Evolutionary conservation across 1,284 basidiomycete genomes (phyloP).

Genomic region (Leccinum solheimii): DNA sequence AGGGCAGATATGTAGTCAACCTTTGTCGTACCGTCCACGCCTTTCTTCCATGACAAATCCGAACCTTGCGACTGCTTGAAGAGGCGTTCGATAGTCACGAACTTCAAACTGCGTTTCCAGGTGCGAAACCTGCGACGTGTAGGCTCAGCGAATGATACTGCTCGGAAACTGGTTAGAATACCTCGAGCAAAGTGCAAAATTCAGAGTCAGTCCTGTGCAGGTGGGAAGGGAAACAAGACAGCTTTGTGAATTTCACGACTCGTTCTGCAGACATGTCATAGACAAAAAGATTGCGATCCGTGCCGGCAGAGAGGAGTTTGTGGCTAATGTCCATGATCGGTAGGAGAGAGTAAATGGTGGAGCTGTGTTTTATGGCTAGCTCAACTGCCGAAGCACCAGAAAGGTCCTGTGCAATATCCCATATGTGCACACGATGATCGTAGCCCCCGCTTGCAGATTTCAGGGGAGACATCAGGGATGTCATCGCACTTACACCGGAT

Average conservation of each 20-base stretch:
- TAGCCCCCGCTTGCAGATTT: constrained; percentile 52
- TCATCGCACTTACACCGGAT: constrained; percentile 44
- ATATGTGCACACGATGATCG: constrained; percentile 50
- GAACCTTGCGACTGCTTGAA: constrained; percentile 42
- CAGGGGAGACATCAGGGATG: constrained; percentile 39
- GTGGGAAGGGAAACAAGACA: constrained; percentile 48
- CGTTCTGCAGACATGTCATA: constrained; percentile 50
- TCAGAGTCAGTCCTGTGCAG: constrained; percentile 39
- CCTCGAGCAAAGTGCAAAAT: constrained; percentile 48
- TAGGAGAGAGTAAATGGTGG: constrained; percentile 46
- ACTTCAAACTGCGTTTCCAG: constrained; percentile 54
- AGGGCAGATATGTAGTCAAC: constrained; percentile 26
- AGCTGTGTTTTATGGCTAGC: constrained; percentile 45
- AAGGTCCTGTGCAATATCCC: constrained; percentile 40
- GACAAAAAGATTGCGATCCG: constrained; percentile 46
- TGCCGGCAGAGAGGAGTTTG: constrained; percentile 49
- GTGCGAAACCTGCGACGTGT: constrained; percentile 43
- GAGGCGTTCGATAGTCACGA: constrained; percentile 44
- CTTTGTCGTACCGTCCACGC: constrained; percentile 47
- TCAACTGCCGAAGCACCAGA: constrained; percentile 31
- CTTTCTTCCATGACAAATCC: constrained; percentile 41
- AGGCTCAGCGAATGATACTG: neutral
- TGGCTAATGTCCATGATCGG: constrained; percentile 44
- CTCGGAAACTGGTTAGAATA: constrained; percentile 18
- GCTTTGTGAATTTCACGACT: constrained; percentile 40